Evolutionary conservation across 1,139 yeast genomes (phyloP).

Genomic region (Torulaspora globosa): DNA sequence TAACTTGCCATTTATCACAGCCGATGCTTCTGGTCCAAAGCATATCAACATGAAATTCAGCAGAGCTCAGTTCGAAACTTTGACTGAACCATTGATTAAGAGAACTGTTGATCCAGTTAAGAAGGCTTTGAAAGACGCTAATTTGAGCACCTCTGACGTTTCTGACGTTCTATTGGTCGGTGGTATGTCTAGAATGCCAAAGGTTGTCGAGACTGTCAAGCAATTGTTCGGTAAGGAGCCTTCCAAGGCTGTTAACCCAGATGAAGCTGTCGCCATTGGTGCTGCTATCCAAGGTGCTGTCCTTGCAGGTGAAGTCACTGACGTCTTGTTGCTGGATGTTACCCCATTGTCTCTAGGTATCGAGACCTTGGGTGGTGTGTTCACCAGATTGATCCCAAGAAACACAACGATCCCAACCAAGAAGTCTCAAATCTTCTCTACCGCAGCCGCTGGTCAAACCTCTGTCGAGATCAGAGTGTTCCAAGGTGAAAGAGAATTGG

Average conservation of each 20-base stretch:
- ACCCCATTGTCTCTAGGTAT: conserved; percentile 97
- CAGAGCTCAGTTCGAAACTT: conserved; percentile 87
- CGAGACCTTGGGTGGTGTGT: conserved; percentile 98
- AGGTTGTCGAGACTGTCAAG: conserved; percentile 96
- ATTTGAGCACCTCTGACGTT: conserved; percentile 74
- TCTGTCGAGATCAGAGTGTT: conserved; percentile 97
- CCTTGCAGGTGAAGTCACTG: conserved; percentile 96
- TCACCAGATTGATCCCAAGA: conserved; percentile 95
- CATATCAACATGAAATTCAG: conserved; percentile 92
- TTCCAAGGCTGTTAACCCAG: conserved; percentile 98
- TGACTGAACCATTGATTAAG: conserved; percentile 89
- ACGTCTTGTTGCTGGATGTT: conserved; percentile 88
- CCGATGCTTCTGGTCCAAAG: conserved; percentile 91
- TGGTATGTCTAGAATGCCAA: conserved; percentile 99
- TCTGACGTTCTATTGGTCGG: conserved; percentile 97
- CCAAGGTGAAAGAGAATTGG: conserved; percentile 99
- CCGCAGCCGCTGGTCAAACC: conserved; percentile 98
- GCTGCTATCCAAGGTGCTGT: conserved; percentile 99
- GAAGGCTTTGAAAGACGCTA: conserved; percentile 97
- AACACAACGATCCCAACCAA: conserved; percentile 97
- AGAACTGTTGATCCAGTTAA: conserved; percentile 95
- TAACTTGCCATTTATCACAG: conserved; percentile 89
- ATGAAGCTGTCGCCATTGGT: conserved; percentile 99
- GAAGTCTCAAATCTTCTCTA: conserved; percentile 95
- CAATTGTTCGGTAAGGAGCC: conserved; percentile 91